phyloP scores from a whole-genome alignment of 208 protist species.

The Wallacemonas rigidus region DNA sequence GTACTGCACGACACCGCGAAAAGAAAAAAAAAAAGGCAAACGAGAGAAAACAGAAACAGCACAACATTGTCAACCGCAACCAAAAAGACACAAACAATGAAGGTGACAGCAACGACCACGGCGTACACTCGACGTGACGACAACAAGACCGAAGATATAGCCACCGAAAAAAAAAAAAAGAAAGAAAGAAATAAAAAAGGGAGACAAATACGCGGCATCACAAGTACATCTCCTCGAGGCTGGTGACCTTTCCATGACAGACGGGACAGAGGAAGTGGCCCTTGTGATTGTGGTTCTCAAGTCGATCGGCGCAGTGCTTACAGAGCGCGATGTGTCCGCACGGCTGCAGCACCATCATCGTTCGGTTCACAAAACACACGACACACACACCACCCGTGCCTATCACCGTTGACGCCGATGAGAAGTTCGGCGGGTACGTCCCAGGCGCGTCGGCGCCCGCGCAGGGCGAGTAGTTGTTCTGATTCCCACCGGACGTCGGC shows the following conservation, averaged over 20 bases:
- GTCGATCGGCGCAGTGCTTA: slow-evolving; percentile 36
- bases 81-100: background rate
- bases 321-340: slow-evolving; percentile 68
- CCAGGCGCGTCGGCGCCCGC: no score
- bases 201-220: slow-evolving; percentile 13
- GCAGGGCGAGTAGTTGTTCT: no score
- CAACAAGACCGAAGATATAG: no score
- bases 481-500: background rate
- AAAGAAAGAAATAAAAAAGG: slow-evolving; percentile 13
- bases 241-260: slow-evolving; percentile 33
- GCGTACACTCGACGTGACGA: no score
- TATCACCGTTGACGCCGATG: background rate
- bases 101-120: no score
- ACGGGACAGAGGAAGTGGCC: slow-evolving; percentile 54
- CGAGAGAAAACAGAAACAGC: slow-evolving; percentile 18
- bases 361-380: slow-evolving; percentile 39
- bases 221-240: slow-evolving; percentile 39
- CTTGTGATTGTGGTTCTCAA: slow-evolving; percentile 45
- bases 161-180: background rate
- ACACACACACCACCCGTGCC: slow-evolving; percentile 36
- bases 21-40: slow-evolving; percentile 17
- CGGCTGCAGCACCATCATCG: slow-evolving; percentile 51
- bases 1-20: background rate
- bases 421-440: background rate
- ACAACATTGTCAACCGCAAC: background rate